These are phyloP conservation scores for Phellopilus nigrolimitatus DNA, from an alignment of 1,284 basidiomycete species.

Conservation along the genomic window DNA sequence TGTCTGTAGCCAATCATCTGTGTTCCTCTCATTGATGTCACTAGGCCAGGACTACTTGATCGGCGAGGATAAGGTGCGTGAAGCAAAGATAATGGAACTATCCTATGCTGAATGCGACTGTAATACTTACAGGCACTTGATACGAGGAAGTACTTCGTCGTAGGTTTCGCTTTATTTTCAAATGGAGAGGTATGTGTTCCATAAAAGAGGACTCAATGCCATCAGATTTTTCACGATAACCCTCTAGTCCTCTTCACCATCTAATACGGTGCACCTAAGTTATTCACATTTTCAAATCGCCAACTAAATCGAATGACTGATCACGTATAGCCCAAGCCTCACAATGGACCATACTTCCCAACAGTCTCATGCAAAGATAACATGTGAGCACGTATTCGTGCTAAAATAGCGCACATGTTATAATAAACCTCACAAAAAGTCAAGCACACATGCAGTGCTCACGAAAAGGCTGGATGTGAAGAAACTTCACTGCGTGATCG, in stretches of 20 bases:
- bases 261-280: constrained; percentile 43
- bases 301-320: constrained; percentile 6
- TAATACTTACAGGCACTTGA: constrained; percentile 25
- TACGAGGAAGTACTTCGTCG: constrained; percentile 28
- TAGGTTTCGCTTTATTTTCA: constrained; percentile 30
- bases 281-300: constrained; percentile 3
- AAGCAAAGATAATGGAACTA: background rate
- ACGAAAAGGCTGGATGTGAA: constrained; percentile 44
- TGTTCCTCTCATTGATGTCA: background rate
- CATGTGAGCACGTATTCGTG: constrained; percentile 37
- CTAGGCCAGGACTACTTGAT: constrained; percentile 22
- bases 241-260: constrained; percentile 52
- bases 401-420: background rate
- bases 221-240: constrained; percentile 7
- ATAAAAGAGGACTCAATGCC: background rate
- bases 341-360: constrained; percentile 41
- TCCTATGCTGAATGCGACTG: background rate
- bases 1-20: constrained; percentile 19
- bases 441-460: constrained; percentile 53
- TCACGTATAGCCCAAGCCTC: constrained; percentile 32
- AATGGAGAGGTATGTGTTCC: constrained; percentile 28
- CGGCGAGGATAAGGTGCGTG: constrained; percentile 21
- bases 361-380: constrained; percentile 50
- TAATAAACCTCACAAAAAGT: constrained; percentile 29
- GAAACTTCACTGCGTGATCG: constrained; percentile 47